Percentiles rank a stretch among this genome's conserved stretches.
phyloP scores from a whole-genome alignment of 139 green algal species.

The Marvania coccoides region DNA sequence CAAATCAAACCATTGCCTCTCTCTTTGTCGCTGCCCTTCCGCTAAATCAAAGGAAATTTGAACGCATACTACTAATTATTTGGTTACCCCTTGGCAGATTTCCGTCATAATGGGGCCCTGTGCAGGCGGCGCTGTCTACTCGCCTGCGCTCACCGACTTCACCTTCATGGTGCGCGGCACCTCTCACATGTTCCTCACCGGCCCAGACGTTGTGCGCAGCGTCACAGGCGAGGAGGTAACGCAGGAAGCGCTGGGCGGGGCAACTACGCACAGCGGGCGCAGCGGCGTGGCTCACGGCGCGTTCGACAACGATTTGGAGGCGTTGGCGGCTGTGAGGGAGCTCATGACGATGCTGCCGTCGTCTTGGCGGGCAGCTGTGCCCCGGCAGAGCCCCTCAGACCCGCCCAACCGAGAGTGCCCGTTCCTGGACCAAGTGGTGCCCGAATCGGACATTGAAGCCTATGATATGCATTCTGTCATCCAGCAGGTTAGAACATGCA shows the following conservation, averaged over 20 bases:
- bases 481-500: no score
- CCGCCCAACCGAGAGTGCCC: constrained; percentile 19
- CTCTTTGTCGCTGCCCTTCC: no score
- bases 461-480: constrained; percentile 58
- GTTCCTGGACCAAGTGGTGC: constrained; percentile 39
- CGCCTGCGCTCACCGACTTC: constrained; percentile 66
- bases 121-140: constrained; percentile 64
- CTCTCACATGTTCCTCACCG: constrained; percentile 65
- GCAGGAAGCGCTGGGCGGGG: constrained; percentile 51
- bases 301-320: constrained; percentile 58
- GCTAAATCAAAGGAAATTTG: no score
- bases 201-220: constrained; percentile 49
- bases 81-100: no score
- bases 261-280: constrained; percentile 42
- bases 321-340: constrained; percentile 41
- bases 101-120: constrained; percentile 63
- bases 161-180: constrained; percentile 55
- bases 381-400: constrained; percentile 2
- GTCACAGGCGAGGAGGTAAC: constrained; percentile 46
- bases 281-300: constrained; percentile 45
- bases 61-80: no score
- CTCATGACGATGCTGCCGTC: constrained; percentile 47
- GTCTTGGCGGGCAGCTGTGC: constrained; percentile 17
- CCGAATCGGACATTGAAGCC: constrained; percentile 16
- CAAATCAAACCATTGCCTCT: no score